Evolutionary conservation across 1,284 basidiomycete species (phyloP), one percentile per base, ranked within the genome.

Genomic region (Leccinum fuscescens): DNA sequence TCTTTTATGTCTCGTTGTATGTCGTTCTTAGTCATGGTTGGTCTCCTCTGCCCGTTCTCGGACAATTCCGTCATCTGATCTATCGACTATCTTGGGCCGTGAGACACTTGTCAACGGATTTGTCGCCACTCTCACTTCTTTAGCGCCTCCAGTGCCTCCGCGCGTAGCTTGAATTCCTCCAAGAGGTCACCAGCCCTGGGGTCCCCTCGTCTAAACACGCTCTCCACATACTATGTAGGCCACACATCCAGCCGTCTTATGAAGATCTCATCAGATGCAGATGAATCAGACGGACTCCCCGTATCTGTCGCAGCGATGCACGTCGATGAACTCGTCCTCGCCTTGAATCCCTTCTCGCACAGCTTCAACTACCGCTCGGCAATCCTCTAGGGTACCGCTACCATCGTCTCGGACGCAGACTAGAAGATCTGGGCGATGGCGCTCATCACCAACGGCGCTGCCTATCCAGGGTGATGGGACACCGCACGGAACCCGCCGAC

Each of bases 361-460:
- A 71, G 65, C 55, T 69, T 69, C 54, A 69, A 69, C 57, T 69
- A 69, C 33, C 68, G 70, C 8, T 69, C 70, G 0, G 70, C 67
- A 3, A 52, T 69, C 29, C 63, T 72, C 1, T 65, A 72, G 3
- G 68, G 68, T 1, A 54, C 15, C 2, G 69, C 64, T 15, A 64
- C 61, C 0, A 33, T 62, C 24, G 63, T 69, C n/a, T 49, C 44
- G 3, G 61, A 68, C 11, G 11, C 5, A 20, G 59, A 69, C 20
- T 69, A 69, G 63, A 69, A 64, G 55, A 39, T 69, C 20, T 69
- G 67, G 70, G 70, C 69, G 11, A 55, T 69, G 63, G 48, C 58
- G 1, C 56, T 72, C 22, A 27, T 69, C 24, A 72, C 70, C 0
- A 61, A 69, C 6, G 54, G 61, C 7, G 69, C 72, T 46, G 44